These are phyloP conservation scores for Pelargonium australe DNA, from an alignment of 441 rosid species.

Conservation along the genomic window DNA sequence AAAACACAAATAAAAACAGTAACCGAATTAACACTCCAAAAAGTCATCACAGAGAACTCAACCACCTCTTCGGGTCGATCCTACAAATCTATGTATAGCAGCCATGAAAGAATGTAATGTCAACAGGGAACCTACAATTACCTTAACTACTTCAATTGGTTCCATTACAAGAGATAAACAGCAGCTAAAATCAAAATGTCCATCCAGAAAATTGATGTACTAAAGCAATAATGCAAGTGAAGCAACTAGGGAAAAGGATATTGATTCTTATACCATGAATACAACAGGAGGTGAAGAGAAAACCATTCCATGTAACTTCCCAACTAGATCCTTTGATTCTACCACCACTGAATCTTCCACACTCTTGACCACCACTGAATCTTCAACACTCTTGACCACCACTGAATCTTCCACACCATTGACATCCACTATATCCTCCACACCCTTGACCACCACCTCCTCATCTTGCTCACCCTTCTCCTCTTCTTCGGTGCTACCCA, in stretches of 20 bases:
- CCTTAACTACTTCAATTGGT: too few relatives aligned
- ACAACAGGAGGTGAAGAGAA: constrained; percentile 50
- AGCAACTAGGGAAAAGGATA: neutral
- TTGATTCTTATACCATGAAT: constrained; percentile 36
- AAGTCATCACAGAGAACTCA: neutral
- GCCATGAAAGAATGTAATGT: too few relatives aligned
- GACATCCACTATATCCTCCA: neutral
- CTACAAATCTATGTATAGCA: neutral
- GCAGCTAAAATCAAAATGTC: too few relatives aligned
- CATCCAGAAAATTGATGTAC: too few relatives aligned
- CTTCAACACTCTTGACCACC: neutral
- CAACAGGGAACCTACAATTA: neutral
- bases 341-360: constrained; percentile 4
- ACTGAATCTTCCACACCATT: neutral
- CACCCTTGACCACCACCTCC: constrained; percentile 13
- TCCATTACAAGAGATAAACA: too few relatives aligned
- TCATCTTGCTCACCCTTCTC: constrained; percentile 24
- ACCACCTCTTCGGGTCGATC: neutral
- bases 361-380: neutral
- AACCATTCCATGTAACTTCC: constrained; percentile 36
- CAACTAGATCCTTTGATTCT: constrained; percentile 23
- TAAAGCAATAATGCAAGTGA: neutral
- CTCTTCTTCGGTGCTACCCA: constrained; percentile 29
- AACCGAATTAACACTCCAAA: neutral
- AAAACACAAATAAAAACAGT: constrained; percentile 1